These are phyloP conservation scores for Phycomyces blakesleeanus DNA, from an alignment of 192 early-diverging fungal genomes.

Conservation along the genomic window DNA sequence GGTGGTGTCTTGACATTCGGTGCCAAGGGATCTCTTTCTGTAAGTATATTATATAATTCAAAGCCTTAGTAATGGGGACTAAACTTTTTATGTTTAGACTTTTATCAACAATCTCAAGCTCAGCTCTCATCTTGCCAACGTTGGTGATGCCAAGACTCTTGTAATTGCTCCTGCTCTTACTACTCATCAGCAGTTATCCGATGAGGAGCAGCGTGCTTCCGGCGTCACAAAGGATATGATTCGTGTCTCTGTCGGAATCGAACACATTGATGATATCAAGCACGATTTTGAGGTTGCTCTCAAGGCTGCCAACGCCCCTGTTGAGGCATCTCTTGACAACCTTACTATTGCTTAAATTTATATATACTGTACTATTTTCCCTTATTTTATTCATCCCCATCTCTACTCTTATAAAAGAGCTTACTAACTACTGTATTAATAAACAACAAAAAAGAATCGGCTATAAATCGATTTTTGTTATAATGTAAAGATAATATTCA, in stretches of 20 bases:
- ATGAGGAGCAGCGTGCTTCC: slow-evolving; percentile 71
- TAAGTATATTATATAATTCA: slow-evolving; percentile 2
- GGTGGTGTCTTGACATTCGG: slow-evolving; percentile 85
- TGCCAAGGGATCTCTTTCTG: slow-evolving; percentile 43
- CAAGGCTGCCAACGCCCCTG: slow-evolving; percentile 1
- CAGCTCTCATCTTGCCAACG: slow-evolving; percentile 88
- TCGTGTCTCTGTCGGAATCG: slow-evolving; percentile 82
- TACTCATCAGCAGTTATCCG: slow-evolving; percentile 85
- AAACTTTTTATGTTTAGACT: slow-evolving; percentile 6
- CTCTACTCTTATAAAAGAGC: too few relatives aligned
- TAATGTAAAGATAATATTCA: too few relatives aligned
- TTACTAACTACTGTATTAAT: too few relatives aligned
- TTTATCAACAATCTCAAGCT: slow-evolving; percentile 82
- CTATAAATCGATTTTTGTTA: too few relatives aligned
- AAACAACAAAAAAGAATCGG: too few relatives aligned
- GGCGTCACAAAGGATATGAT: slow-evolving; percentile 82
- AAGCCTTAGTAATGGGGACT: too few relatives aligned
- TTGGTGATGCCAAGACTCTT: slow-evolving; percentile 90
- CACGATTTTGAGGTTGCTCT: slow-evolving; percentile 60
- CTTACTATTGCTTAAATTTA: too few relatives aligned
- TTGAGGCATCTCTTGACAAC: not conserved
- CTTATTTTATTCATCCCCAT: too few relatives aligned
- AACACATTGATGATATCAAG: slow-evolving; percentile 73
- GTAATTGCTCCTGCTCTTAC: slow-evolving; percentile 82
- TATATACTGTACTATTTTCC: too few relatives aligned